phyloP scores from a whole-genome alignment of 805 yeast genomes.

The Teunomyces atbi region DNA sequence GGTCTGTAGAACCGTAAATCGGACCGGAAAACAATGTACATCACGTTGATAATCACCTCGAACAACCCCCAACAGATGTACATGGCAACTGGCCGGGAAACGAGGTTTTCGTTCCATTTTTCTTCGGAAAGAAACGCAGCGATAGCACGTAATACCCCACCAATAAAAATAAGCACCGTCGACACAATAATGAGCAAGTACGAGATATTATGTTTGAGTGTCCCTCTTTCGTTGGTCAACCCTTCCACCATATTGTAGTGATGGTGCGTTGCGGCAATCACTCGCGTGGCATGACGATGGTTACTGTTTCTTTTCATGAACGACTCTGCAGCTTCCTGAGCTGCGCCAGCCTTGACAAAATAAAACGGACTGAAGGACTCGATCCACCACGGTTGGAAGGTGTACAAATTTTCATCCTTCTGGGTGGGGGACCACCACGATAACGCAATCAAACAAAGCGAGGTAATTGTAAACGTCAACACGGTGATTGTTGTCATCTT shows the following conservation, averaged over 20 bases:
- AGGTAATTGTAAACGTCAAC: conserved; percentile 14
- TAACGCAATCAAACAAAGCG: conserved; percentile 16
- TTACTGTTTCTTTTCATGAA: conserved; percentile 19
- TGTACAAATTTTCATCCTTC: conserved; percentile 20
- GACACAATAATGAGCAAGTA: conserved; percentile 8
- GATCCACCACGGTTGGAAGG: conserved; percentile 26
- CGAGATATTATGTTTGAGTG: conserved; percentile 14
- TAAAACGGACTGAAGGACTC: conserved; percentile 18
- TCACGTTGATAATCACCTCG: conserved; percentile 15
- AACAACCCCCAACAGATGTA: conserved; percentile 20
- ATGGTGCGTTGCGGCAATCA: conserved; percentile 22
- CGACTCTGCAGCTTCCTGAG: conserved; percentile 17
- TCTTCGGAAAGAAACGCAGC: conserved; percentile 7
- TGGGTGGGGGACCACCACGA: conserved; percentile 21
- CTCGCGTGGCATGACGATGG: conserved; percentile 22
- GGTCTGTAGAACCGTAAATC: conserved; percentile 25
- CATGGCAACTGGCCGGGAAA: conserved; percentile 13
- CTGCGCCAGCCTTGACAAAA: conserved; percentile 20
- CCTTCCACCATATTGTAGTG: conserved; percentile 17
- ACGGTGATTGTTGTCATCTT: conserved; percentile 12
- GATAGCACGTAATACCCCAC: conserved; percentile 11
- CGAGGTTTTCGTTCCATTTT: not conserved
- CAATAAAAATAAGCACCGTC: conserved; percentile 14
- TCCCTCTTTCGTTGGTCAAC: conserved; percentile 17
- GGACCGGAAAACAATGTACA: conserved; percentile 18